Percentiles rank a stretch among this genome's conserved stretches.
These are phyloP conservation scores for Aspergillus bombycis DNA, from an alignment of 2,329 filamentous ascomycete species.

Conservation along the genomic window DNA sequence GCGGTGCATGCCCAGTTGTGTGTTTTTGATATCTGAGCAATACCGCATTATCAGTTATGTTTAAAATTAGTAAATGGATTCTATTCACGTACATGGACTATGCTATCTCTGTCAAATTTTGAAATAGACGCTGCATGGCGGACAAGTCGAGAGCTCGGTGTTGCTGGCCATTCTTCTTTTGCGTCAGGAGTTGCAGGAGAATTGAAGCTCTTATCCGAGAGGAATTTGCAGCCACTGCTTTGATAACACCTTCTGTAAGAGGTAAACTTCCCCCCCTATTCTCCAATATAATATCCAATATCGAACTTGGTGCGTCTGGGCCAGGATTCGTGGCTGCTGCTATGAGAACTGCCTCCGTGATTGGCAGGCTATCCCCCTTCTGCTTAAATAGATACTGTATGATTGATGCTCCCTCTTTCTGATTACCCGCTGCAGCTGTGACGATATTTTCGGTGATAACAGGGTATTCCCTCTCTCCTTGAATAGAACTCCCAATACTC, in stretches of 20 bases:
- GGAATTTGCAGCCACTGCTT: not conserved
- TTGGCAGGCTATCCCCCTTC: not conserved
- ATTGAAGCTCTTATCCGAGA: not conserved
- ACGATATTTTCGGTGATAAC: not conserved
- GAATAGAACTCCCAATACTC: not conserved
- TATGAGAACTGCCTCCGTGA: not conserved
- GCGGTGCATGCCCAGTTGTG: too few species aligned
- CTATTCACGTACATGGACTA: too few species aligned
- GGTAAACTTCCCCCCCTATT: rapidly evolving
- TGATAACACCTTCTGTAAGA: not conserved
- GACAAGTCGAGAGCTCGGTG: not conserved
- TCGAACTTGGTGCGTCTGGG: not conserved
- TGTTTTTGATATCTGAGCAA: too few species aligned
- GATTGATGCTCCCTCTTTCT: rapidly evolving
- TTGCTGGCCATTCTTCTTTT: not conserved
- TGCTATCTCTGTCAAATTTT: too few species aligned
- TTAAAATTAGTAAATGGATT: too few species aligned
- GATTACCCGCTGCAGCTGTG: not conserved
- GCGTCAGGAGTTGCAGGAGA: rapidly evolving
- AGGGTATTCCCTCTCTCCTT: not conserved
- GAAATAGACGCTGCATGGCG: not conserved
- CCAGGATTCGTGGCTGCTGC: not conserved
- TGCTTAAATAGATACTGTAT: not conserved
- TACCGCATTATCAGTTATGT: too few species aligned
- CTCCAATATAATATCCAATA: not conserved